Evolutionary conservation across 331 rosid genomes (phyloP), one percentile per base, ranked within the genome.

Genomic region (Malus hybrid): DNA sequence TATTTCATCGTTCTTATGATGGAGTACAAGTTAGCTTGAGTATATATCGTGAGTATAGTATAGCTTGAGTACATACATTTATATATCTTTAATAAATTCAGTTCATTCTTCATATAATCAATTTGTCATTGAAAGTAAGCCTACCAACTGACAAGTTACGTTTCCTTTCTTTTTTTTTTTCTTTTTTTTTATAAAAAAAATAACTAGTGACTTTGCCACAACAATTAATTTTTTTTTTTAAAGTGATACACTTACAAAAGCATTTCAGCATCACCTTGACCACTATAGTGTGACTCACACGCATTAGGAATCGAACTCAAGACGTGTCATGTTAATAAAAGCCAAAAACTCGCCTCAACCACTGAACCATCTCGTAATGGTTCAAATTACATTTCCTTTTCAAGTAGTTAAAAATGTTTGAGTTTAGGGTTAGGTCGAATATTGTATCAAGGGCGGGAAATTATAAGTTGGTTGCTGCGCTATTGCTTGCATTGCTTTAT

Each of bases 141-240:
- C 77, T 83, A 89, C 86, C 89, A 84, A 68, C 82, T 78, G 86
- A 84, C 88, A 79, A 84, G 83, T 71, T 60, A 75, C 76, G 84
- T 79, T 84, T 87, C 88, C 46, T 39, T 39, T 39, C 46, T 39
- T 39, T 1, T 39, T 39, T 1, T 39, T 9, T 1, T 39, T 9
- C 1, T 39, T 39, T 10, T 34, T 24, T 39, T 39, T 9, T 12
- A 39, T 39, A 28, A 2, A 28, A 28, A 28, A 28, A 3, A 28
- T 36, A 39, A 39, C 0, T 39, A 4, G 4, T 39, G 4, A 39
- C 0, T 9, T 39, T 39, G 12, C 1, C 46, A 39, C 12, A 0
- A 39, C 12, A 39, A 39, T 39, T 4, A 9, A 0, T 9, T 9
- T 39, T 39, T 39, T 39, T 0, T 39, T 39, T 39, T 0, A 0